Evolutionary conservation across 2,329 filamentous ascomycete genomes (phyloP).

Genomic region (Geosmithia putterillii): DNA sequence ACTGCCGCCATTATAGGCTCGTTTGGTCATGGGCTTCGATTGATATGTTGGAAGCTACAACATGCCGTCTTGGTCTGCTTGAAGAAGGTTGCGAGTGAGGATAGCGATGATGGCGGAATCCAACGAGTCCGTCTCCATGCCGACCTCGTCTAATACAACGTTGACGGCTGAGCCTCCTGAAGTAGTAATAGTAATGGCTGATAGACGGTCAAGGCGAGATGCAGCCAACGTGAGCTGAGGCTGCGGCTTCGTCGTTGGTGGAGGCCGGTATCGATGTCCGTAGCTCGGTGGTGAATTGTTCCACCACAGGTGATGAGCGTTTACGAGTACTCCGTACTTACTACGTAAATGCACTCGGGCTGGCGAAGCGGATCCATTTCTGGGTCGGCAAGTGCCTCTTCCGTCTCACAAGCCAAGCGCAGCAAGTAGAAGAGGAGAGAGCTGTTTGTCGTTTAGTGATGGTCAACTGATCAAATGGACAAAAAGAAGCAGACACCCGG

Average conservation of each 20-base stretch:
- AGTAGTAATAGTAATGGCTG: not conserved
- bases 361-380: not conserved
- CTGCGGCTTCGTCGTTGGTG: constrained; percentile 11
- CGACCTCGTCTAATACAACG: not conserved
- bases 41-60: not conserved
- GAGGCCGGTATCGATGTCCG: not conserved
- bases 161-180: not conserved
- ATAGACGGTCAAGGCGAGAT: not conserved
- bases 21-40: not conserved
- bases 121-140: not conserved
- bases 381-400: not conserved
- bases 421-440: not conserved
- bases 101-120: not conserved
- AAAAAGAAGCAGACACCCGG: not conserved
- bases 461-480: not conserved
- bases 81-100: too few species aligned
- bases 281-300: constrained; percentile 10
- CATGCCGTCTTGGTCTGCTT: too few species aligned
- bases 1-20: constrained; percentile 22
- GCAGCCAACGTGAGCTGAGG: not conserved
- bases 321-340: not conserved
- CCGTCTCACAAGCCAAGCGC: not conserved
- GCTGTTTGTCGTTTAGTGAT: not conserved
- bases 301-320: constrained; percentile 12
- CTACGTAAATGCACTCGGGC: too few species aligned